Base-by-base conservation (phyloP, 1,284 basidiomycete genomes). In the Cystobasidium sp. region DNA sequence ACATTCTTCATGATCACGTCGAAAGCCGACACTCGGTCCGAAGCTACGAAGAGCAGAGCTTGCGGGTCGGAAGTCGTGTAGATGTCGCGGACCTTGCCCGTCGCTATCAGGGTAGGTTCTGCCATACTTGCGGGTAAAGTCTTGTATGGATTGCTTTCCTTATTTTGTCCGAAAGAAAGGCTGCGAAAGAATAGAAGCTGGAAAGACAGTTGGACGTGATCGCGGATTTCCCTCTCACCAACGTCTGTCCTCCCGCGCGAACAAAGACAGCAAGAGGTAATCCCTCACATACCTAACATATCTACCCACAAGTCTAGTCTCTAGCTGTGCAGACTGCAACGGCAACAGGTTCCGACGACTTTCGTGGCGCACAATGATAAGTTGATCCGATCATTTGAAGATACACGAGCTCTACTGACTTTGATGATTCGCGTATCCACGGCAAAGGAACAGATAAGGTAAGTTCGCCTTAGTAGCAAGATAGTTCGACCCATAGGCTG, bases 1-100 rank as follows among this genome's bases (percentile, higher is more conserved):
- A 96, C 94, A 83, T 94, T 93, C 82, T 89, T 88, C 80, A 97
- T 87, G 81, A 97, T 90, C 76, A 98, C 91, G 86, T 99, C 96
- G 84, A 94, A 99, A 0, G 96, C 95, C 22, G 93, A 96, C 81
- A 98, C 97, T 76, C 97, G 87, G 84, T 99, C 97, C 16, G 93
- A 92, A 6, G 96, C 94, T 68, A 99, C 91, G 83, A 99, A 98
- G 72, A 99, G 87, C 39, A 97, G 87, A 77, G 88, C 87, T 73
- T 90, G 78, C 84, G 76, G 87, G 83, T 77, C 88, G 84, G 77
- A 91, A 59, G 86, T 80, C 16, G 86, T 84, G 83, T 97, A 97
- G 79, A 97, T 90, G 83, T 97, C 94, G 75, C 94, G 88, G 43
- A 97, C 94, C 86, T 97, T 97, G 75, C 94, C 94, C 82, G 87